Percentiles rank a stretch among this genome's conserved stretches.
Conservation (phyloP, 345 rosid genomes). For the Salix arbutifolia region DNA sequence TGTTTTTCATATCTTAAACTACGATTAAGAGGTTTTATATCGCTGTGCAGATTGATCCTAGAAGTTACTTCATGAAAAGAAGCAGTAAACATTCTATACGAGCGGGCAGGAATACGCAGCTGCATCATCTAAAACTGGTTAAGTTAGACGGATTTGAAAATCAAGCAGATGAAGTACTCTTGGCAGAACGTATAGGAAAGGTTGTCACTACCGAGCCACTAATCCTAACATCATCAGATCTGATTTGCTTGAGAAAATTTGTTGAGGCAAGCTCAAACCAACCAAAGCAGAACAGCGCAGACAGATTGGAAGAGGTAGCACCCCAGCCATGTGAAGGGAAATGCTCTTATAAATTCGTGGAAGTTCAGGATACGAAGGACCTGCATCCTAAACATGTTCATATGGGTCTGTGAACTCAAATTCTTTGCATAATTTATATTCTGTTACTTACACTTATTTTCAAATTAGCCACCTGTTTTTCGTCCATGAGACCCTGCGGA, state of each 20-base stretch:
- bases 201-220: conserved; percentile 21
- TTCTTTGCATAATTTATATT: not conserved
- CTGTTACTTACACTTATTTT: not conserved
- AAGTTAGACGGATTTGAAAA: conserved; percentile 43
- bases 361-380: conserved; percentile 10
- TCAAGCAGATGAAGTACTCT: conserved; percentile 21
- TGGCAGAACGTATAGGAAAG: conserved; percentile 31
- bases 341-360: not conserved
- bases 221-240: conserved; percentile 24
- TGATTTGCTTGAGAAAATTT: conserved; percentile 12
- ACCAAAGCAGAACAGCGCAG: not conserved
- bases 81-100: conserved; percentile 11
- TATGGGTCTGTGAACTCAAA: conserved; percentile 10
- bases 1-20: no score
- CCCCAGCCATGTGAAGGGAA: not conserved
- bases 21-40: not conserved
- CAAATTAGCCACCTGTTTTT: not conserved
- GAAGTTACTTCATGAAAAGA: conserved; percentile 21
- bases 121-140: conserved; percentile 32
- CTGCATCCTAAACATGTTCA: conserved; percentile 26
- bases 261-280: not conserved
- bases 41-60: conserved; percentile 44
- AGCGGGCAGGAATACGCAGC: conserved; percentile 26
- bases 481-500: not conserved
- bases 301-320: not conserved